Base-by-base conservation (phyloP, 352 stramenopile species). In the Phytophthora megakarya region DNA sequence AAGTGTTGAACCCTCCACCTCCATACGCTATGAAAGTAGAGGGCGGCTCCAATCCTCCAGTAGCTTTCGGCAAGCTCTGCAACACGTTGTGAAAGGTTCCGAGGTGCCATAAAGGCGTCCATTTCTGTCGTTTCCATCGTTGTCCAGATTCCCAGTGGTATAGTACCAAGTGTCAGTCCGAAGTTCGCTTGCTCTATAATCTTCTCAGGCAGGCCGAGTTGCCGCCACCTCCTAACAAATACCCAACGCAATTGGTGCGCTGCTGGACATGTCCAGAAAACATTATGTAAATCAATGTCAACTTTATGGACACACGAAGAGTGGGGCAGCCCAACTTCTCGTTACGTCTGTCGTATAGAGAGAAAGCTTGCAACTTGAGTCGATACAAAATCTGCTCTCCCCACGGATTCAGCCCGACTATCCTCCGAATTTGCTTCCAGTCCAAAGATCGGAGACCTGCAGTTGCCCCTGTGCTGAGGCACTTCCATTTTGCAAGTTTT, bases 381-480 rank as follows among this genome's bases (percentile, higher is more conserved):
- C 35, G 49, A 3, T 26, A 23, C 1, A 57, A 15, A 6, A 57
- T 37, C 15, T 47, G 35, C 21, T 57, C 49, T n/a, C 49, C 49
- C 49, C 49, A 57, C 7, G 48, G n/a, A n/a, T n/a, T n/a, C n/a
- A n/a, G n/a, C n/a, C n/a, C n/a, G n/a, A n/a, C n/a, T n/a, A 46
- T 37, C 3, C 21, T 8, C 25, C 48, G 5, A 3, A 38, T 22
- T 33, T 12, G 4, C 19, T 33, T 44, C 48, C 48, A 56, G 12
- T 45, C 68, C 2, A 68, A n/a, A 3, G 5, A 4, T 13, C 23
- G 4, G 23, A 51, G 26, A 9, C 44, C 44, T 22, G 8, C 13
- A 19, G 13, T 25, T 12, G 44, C 44, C 8, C 5, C 23, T 12
- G 5, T 7, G 18, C 44, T 51, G 9, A 33, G 23, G 3, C 25